phyloP scores from a whole-genome alignment of 2,329 filamentous ascomycete genomes.

The Fusarium coffeatum region DNA sequence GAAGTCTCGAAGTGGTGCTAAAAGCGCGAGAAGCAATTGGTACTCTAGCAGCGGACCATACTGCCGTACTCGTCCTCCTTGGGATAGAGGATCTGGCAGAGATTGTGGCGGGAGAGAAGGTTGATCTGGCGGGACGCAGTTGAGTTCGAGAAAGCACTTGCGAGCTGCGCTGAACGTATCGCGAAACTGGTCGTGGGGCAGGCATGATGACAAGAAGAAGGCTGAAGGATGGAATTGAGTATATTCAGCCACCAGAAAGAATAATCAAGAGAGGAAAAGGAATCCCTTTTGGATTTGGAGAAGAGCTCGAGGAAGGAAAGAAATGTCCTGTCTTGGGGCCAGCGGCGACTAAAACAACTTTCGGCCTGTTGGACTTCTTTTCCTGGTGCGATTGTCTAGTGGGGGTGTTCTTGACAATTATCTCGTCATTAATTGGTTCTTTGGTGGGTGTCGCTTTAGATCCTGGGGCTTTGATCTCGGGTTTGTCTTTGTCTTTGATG shows the following conservation, averaged over 20 bases:
- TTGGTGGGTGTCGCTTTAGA: slow-evolving; percentile 16
- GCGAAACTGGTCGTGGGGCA: slow-evolving; percentile 53
- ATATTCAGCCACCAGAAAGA: slow-evolving; percentile 44
- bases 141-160: slow-evolving; percentile 49
- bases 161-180: slow-evolving; percentile 55
- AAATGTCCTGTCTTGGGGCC: slow-evolving; percentile 12
- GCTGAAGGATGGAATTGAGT: slow-evolving; percentile 9
- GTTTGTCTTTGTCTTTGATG: neutral
- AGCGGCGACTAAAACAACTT: slow-evolving; percentile 38
- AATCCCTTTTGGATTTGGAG: neutral
- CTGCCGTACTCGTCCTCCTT: slow-evolving; percentile 25
- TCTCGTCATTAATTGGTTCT: slow-evolving; percentile 39
- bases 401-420: slow-evolving; percentile 41
- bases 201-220: slow-evolving; percentile 47
- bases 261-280: too few species aligned
- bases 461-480: slow-evolving; percentile 7
- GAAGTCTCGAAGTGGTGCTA: slow-evolving; percentile 49
- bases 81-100: slow-evolving; percentile 28
- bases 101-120: slow-evolving; percentile 41
- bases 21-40: slow-evolving; percentile 51
- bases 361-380: slow-evolving; percentile 26
- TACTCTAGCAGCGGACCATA: slow-evolving; percentile 34
- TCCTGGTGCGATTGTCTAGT: slow-evolving; percentile 24
- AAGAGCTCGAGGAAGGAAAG: slow-evolving; percentile 9
- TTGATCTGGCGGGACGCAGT: slow-evolving; percentile 44